Evolutionary conservation across 305 asterid genomes (phyloP).

Genomic region (Fraxinus albicans): DNA sequence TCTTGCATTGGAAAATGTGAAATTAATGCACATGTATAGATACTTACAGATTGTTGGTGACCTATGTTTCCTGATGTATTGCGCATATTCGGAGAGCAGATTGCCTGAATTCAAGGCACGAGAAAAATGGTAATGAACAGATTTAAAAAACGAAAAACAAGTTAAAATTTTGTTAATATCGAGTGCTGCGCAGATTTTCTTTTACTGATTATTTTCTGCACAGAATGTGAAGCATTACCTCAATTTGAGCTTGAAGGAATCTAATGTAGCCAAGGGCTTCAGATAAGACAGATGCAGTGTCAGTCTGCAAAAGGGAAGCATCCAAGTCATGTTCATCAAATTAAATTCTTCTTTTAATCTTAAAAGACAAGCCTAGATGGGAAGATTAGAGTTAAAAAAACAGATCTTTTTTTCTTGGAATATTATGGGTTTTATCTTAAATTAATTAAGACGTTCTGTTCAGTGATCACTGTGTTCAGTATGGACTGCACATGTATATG

Average conservation of each 20-base stretch:
- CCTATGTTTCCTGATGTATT: conserved; percentile 33
- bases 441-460: conserved; percentile 16
- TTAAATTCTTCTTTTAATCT: conserved; percentile 32
- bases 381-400: not conserved
- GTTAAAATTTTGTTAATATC: not conserved
- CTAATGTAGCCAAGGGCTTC: conserved; percentile 85
- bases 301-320: conserved; percentile 69
- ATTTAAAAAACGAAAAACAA: not conserved
- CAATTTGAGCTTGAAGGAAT: conserved; percentile 75
- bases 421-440: conserved; percentile 30
- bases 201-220: not conserved
- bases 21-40: not conserved
- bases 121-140: not conserved
- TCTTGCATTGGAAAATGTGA: conserved; percentile 44
- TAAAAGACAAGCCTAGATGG: conserved; percentile 31
- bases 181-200: not conserved
- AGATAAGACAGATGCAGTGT: conserved; percentile 88
- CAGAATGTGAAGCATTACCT: conserved; percentile 37
- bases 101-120: conserved; percentile 34
- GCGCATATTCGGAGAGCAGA: conserved; percentile 58
- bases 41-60: conserved; percentile 48
- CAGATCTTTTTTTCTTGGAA: not conserved
- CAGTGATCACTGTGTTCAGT: not conserved
- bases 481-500: not conserved
- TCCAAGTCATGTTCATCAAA: conserved; percentile 33